Conservation (phyloP, 306 rosid species). For the Casuarina equisetifolia region DNA sequence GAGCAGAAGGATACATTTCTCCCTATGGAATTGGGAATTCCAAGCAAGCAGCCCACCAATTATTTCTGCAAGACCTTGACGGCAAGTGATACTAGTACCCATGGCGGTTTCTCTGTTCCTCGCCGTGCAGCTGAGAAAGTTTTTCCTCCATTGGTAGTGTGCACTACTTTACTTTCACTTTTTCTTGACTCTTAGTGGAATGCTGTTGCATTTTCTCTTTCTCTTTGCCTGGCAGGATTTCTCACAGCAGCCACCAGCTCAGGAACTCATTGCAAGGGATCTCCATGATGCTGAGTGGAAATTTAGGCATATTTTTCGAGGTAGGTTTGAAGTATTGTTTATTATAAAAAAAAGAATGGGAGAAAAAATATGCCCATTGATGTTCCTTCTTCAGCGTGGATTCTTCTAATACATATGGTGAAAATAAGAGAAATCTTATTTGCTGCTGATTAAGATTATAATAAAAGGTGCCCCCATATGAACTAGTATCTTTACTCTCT, state of each 20-base stretch:
- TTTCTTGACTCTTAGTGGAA: constrained; percentile 22
- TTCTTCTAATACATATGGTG: neutral
- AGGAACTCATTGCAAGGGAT: constrained; percentile 83
- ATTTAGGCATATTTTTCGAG: constrained; percentile 82
- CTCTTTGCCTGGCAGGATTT: constrained; percentile 58
- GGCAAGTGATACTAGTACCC: constrained; percentile 88
- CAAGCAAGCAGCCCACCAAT: constrained; percentile 84
- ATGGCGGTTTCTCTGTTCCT: constrained; percentile 93
- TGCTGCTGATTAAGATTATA: neutral
- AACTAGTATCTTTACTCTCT: neutral
- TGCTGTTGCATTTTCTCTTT: constrained; percentile 27
- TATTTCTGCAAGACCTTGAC: constrained; percentile 91
- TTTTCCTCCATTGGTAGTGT: constrained; percentile 73
- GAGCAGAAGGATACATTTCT: constrained; percentile 94
- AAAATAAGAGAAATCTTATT: neutral
- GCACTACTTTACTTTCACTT: constrained; percentile 8
- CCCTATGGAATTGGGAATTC: constrained; percentile 81
- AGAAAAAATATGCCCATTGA: neutral
- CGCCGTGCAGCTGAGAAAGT: constrained; percentile 96
- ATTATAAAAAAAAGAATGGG: too few species aligned
- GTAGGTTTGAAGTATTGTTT: constrained; percentile 31
- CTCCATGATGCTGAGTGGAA: constrained; percentile 93
- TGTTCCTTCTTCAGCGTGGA: neutral
- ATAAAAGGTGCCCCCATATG: neutral
- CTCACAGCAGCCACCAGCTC: constrained; percentile 82